phyloP scores from a whole-genome alignment of 2,329 filamentous ascomycete species.

The Aspergillus sp. region DNA sequence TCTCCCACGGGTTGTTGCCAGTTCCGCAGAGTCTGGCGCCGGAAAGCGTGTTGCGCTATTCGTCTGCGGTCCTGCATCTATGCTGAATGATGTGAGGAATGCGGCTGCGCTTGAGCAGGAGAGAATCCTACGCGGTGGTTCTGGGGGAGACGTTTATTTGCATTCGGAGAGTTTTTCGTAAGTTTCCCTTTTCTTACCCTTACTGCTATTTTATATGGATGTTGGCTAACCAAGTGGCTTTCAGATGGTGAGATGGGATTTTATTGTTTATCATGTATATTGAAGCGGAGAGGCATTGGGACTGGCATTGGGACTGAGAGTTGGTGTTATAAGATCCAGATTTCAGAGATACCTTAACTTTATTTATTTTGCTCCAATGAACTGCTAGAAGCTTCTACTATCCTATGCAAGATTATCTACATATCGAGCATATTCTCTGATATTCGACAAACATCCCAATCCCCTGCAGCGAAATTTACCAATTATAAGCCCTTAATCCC shows the following conservation, averaged over 20 bases:
- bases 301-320: neutral
- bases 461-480: too few relatives aligned
- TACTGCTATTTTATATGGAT: neutral
- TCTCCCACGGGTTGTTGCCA: slow-evolving; percentile 25
- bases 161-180: slow-evolving; percentile 51
- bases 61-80: slow-evolving; percentile 46
- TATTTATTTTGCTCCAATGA: neutral
- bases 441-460: neutral
- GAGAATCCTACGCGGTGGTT: slow-evolving; percentile 25
- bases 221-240: neutral
- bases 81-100: slow-evolving; percentile 51
- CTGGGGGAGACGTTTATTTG: slow-evolving; percentile 42
- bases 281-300: neutral
- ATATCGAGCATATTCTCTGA: neutral
- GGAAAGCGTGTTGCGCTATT: slow-evolving; percentile 28
- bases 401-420: neutral
- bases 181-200: slow-evolving; percentile 28
- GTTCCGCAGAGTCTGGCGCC: slow-evolving; percentile 8
- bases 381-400: neutral
- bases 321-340: neutral
- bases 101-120: slow-evolving; percentile 47
- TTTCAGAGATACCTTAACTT: neutral
- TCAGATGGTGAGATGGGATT: neutral
- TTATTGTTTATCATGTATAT: neutral
- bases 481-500: too few relatives aligned